Percentiles rank a stretch among this genome's conserved stretches.
Evolutionary conservation across 2,329 filamentous ascomycete species (phyloP).

Genomic region (Colletotrichum chlorophyti): DNA sequence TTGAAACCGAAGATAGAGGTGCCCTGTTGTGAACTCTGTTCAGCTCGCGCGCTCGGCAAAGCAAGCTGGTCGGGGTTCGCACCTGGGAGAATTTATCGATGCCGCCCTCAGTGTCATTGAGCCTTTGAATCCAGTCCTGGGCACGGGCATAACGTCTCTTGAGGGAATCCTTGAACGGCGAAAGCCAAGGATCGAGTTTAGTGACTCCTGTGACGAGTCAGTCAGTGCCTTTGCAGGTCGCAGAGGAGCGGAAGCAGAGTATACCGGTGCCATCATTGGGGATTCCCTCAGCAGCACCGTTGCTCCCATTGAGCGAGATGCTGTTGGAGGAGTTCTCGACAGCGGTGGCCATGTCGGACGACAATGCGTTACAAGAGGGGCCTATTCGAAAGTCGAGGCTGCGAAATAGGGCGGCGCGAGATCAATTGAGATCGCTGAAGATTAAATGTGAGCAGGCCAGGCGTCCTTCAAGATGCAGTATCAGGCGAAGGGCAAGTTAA

Average conservation of each 20-base stretch:
- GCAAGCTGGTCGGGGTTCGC: slow-evolving; percentile 32
- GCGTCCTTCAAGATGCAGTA: background rate
- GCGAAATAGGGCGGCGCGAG: slow-evolving; percentile 10
- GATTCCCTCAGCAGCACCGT: slow-evolving; percentile 54
- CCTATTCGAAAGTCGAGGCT: background rate
- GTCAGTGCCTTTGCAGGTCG: background rate
- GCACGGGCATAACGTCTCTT: slow-evolving; percentile 79
- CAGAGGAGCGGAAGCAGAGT: slow-evolving; percentile 30
- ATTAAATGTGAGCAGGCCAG: too few relatives aligned
- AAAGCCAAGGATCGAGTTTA: slow-evolving; percentile 86
- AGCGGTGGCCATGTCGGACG: slow-evolving; percentile 15
- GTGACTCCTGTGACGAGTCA: slow-evolving; percentile 71
- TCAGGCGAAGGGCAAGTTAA: background rate
- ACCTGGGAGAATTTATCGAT: slow-evolving; percentile 90
- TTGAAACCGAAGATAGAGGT: slow-evolving; percentile 88
- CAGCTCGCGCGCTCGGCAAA: background rate
- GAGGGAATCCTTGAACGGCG: slow-evolving; percentile 81
- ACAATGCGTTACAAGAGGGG: background rate
- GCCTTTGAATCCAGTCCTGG: slow-evolving; percentile 84
- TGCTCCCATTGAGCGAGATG: slow-evolving; percentile 43
- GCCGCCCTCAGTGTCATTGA: slow-evolving; percentile 85
- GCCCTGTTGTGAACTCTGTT: slow-evolving; percentile 64
- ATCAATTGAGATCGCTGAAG: too few relatives aligned
- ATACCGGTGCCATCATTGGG: slow-evolving; percentile 77
- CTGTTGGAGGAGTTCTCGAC: slow-evolving; percentile 51